Evolutionary conservation across 2,329 filamentous ascomycete genomes (phyloP), one percentile per base, ranked within the genome.

Genomic region (Aspergillus pseudoviridinutans): DNA sequence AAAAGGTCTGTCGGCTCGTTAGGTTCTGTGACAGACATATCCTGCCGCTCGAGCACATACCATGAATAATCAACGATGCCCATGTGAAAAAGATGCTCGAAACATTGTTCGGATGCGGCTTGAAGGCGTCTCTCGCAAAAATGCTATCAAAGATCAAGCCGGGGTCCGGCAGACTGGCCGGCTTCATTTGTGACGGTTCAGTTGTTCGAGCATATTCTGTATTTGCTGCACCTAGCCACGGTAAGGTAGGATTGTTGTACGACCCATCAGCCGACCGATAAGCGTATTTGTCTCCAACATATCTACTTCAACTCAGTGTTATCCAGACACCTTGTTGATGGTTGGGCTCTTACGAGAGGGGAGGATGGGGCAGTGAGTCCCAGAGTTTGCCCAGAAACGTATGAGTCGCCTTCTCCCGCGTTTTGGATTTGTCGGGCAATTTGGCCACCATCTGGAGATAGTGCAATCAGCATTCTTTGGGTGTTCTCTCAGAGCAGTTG

Each of bases 61-160:
- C 87, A 61, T 90, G 87, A 57, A 89, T 90, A 60, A 90, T 85
- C 56, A 91, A 83, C 20, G 86, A 87, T 0, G 87, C 87, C 85
- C 85, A 87, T 68, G 89, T 87, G 79, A 87, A 90, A 47, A 90
- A 76, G 7, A 90, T 78, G 62, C 85, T 88, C 1, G 87, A 91
- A 1, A 89, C 84, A 38, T 88, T 88, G 71, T 90, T 90, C 0
- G 87, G 86, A 60, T 89, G 86, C 24, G 74, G 72, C 25, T 64
- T 78, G 60, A 78, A 79, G 64, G 72, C 68, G 52, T 74, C 63
- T 59, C 78, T 64, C 60, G 75, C 69, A 68, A 78, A 69, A 56
- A 79, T 59, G 66, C 76, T 68, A 64, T 82, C 72, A 61, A 82
- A 74, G 51, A 80, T 57, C 54, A 82, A 58, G 58, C 77, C 74